Conservation (phyloP, 2,329 filamentous ascomycete species). For the Aureobasidium melanogenum region DNA sequence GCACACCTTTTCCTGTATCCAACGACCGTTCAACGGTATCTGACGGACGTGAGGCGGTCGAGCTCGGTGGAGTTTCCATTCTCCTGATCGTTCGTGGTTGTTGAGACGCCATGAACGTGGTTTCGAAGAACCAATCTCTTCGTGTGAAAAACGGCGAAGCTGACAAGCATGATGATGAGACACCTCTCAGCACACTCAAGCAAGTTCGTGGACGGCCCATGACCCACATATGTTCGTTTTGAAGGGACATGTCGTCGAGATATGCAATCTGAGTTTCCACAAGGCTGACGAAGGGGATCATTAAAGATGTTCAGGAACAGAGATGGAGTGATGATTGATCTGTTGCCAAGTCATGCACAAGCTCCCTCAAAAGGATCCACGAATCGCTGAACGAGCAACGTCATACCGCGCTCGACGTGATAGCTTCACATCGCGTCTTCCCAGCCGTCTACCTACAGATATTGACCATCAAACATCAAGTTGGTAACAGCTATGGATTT, state of each 20-base stretch:
- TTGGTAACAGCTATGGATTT: background rate
- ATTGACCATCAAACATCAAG: background rate
- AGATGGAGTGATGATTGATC: background rate
- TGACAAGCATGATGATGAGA: background rate
- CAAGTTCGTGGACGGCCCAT: too few relatives aligned
- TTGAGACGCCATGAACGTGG: background rate
- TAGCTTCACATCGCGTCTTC: background rate
- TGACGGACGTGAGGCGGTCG: background rate
- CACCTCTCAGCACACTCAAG: background rate
- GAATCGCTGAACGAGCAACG: background rate
- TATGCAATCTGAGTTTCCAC: background rate
- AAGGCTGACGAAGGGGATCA: background rate
- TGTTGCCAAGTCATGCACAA: background rate
- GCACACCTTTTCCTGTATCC: background rate
- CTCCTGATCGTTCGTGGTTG: background rate
- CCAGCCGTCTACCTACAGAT: background rate
- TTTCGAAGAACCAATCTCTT: background rate
- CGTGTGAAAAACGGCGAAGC: background rate
- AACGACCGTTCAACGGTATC: background rate
- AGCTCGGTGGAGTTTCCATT: background rate
- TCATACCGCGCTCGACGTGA: background rate
- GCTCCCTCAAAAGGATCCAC: background rate
- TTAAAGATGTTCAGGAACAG: constrained; percentile 2
- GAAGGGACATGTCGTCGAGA: background rate
- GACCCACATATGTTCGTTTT: background rate